Conservation (phyloP, 345 rosid genomes). For the Citrus sinensis region DVS_A1.0 CM039163.1:36186501-36187000, state of each 20-base stretch:
- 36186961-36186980: too few species aligned
- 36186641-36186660: conserved; percentile 11
- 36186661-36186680: neutral
- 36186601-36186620: neutral
- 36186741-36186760: neutral
- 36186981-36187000: too few species aligned
- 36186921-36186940: too few species aligned
- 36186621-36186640: neutral
- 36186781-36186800: neutral
- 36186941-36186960: too few species aligned
- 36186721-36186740: neutral
- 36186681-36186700: neutral
- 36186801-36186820: neutral
- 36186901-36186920: too few species aligned
- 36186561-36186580: neutral
- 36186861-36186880: too few species aligned
- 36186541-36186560: neutral
- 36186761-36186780: conserved; percentile 16
- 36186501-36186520: neutral
- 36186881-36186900: too few species aligned
- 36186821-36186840: neutral
- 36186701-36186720: neutral
- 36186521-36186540: neutral
- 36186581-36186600: conserved; percentile 17
- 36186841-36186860: neutral